Base-by-base conservation (phyloP, 345 rosid species). In the Corymbia maculata region DNA sequence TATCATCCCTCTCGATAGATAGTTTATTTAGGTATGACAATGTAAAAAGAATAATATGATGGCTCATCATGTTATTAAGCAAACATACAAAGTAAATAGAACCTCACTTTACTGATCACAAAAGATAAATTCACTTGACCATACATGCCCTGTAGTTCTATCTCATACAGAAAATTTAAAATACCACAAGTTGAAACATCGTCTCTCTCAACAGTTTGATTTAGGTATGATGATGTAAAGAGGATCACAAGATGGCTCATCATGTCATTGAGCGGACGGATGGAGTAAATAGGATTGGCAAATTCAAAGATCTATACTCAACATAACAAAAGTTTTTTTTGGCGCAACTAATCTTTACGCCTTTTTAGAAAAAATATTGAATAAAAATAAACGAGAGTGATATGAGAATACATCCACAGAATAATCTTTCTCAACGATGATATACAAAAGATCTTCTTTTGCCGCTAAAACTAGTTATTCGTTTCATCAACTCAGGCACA, bases 1-100 rank as follows among this genome's bases (percentile, higher is more conserved):
- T 32, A 68, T 15, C 0, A 0, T 32, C 44, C 10, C 2, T 68
- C 11, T 64, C 42, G 0, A 64, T 4, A 0, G 1, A 21, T 22
- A 55, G 26, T 55, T 55, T 55, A 55, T 22, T 55, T 8, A 55
- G 61, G 61, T 22, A 55, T 55, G 2, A 21, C 61, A 55, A 24
- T 28, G 0, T 55, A 9, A 55, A 2, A 2, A 55, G 12, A 26
- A 55, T 55, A 26, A 22, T 28, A 1, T 2, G 28, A 55, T 55
- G 61, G 2, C 61, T 55, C 28, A 55, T 55, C 28, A 2, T 55
- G 28, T 55, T 28, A 8, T 21, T 9, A 0, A 4, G 6, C 2
- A 55, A 55, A 28, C 61, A 55, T 12, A 9, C 6, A 8, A 11
- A 0, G 13, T 55, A 21, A 55, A 55, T 55, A 55, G 26, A 36